Evolutionary conservation across 2,329 filamentous ascomycete genomes (phyloP).

Genomic region (Alternaria sp.): DNA sequence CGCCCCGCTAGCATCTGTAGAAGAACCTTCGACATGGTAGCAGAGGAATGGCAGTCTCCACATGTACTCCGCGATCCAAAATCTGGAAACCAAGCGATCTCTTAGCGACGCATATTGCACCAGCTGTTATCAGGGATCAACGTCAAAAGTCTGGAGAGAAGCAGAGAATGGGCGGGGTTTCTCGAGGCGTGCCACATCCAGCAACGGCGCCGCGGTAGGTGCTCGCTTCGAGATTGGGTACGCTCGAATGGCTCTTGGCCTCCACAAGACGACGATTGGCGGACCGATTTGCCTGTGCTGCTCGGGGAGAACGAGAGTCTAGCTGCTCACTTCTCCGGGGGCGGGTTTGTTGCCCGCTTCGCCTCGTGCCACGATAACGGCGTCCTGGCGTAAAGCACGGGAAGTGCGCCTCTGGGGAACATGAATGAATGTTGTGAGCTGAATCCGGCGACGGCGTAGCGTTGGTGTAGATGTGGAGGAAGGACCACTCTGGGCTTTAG

Average conservation of each 20-base stretch:
- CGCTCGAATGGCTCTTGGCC: constrained; percentile 25
- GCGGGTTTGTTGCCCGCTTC: neutral
- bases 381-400: neutral
- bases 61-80: neutral
- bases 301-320: constrained; percentile 3
- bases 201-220: constrained; percentile 11
- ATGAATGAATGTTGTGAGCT: neutral
- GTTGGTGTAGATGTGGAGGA: neutral
- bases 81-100: neutral
- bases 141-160: neutral
- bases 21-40: constrained; percentile 3
- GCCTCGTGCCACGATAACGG: neutral
- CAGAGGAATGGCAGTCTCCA: constrained; percentile 1
- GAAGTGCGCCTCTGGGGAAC: neutral
- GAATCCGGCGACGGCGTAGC: neutral
- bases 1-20: constrained; percentile 12
- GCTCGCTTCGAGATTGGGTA: constrained; percentile 16
- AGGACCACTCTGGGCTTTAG: neutral
- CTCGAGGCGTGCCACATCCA: constrained; percentile 8
- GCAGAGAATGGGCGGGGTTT: neutral
- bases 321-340: neutral
- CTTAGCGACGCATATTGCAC: neutral
- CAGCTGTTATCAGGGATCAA: neutral
- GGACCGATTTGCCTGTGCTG: constrained; percentile 28
- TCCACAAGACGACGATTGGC: constrained; percentile 14